phyloP scores from a whole-genome alignment of 2,329 filamentous ascomycete genomes.

The Achaetomium macrosporum region DNA sequence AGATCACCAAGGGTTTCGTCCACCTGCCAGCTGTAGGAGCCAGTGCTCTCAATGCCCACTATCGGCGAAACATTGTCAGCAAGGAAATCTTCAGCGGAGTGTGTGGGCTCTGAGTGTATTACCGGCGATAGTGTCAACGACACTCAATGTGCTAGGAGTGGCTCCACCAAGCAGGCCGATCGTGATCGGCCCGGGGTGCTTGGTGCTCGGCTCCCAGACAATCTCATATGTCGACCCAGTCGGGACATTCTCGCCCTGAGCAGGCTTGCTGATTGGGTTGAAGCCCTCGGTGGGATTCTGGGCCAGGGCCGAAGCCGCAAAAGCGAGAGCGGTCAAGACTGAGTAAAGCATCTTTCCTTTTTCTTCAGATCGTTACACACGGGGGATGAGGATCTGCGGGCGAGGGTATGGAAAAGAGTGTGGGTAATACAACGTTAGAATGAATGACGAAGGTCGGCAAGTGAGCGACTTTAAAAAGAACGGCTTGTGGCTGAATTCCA shows the following conservation, averaged over 20 bases:
- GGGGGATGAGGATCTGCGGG: constrained; percentile 6
- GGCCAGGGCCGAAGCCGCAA: constrained; percentile 47
- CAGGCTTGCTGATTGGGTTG: constrained; percentile 47
- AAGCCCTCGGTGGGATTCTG: constrained; percentile 53
- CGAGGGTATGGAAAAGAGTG: neutral
- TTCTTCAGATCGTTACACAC: constrained; percentile 15
- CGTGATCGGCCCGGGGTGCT: constrained; percentile 40
- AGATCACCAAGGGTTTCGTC: constrained; percentile 38
- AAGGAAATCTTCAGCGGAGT: neutral
- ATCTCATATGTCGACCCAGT: constrained; percentile 47
- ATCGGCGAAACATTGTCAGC: constrained; percentile 17
- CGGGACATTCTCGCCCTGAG: constrained; percentile 36
- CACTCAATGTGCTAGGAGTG: constrained; percentile 37
- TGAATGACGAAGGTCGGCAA: constrained; percentile 11
- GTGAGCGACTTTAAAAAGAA: constrained; percentile 17
- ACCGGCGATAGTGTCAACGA: constrained; percentile 44
- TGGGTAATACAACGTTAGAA: constrained; percentile 1
- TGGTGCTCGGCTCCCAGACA: constrained; percentile 41
- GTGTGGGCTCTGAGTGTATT: constrained; percentile 30
- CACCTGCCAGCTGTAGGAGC: constrained; percentile 47
- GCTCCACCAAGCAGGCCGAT: constrained; percentile 52
- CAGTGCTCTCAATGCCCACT: constrained; percentile 44
- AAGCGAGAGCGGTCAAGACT: constrained; percentile 40
- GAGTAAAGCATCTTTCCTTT: constrained; percentile 49
- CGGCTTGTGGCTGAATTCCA: constrained; percentile 21